A percentile compares a stretch with the other conserved stretches of the same genome.
Evolutionary conservation across 139 green algal species (phyloP).

Genomic region (Chlamydomonas applanata): DNA sequence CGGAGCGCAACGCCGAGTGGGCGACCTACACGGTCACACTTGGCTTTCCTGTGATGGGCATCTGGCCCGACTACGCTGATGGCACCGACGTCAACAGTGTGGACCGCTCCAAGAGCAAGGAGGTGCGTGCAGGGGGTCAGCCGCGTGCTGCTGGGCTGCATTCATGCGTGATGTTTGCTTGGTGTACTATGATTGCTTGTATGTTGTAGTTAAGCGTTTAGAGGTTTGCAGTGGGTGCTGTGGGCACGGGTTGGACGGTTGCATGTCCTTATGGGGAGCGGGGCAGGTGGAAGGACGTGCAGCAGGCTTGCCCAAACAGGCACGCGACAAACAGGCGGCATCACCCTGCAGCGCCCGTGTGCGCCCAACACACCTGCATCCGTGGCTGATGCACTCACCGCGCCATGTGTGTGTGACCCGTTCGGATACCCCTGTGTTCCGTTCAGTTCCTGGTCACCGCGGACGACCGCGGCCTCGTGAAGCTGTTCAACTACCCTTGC

Average conservation of each 20-base stretch:
- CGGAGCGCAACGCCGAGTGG: constrained; percentile 57
- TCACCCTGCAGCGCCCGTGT: background rate
- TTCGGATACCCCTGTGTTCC: background rate
- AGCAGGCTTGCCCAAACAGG: background rate
- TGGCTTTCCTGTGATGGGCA: constrained; percentile 73
- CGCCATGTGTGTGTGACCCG: no score
- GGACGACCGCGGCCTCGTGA: constrained; percentile 62
- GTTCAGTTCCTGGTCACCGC: constrained; percentile 38
- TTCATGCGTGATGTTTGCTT: no score
- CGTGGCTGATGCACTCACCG: no score
- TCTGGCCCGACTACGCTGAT: constrained; percentile 48
- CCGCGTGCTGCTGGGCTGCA: no score
- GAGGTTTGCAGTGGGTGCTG: no score
- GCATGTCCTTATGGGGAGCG: no score
- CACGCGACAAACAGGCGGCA: background rate
- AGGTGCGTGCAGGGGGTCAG: no score
- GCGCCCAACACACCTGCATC: background rate
- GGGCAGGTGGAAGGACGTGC: background rate
- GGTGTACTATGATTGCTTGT: background rate
- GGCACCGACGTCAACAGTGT: constrained; percentile 52
- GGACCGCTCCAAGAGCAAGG: constrained; percentile 19
- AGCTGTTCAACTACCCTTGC: constrained; percentile 73
- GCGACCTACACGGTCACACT: constrained; percentile 58
- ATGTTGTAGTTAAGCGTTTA: constrained; percentile 4
- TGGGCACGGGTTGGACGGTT: no score